Conservation (phyloP, 306 rosid species). For the Cicer yamashitae region DNA sequence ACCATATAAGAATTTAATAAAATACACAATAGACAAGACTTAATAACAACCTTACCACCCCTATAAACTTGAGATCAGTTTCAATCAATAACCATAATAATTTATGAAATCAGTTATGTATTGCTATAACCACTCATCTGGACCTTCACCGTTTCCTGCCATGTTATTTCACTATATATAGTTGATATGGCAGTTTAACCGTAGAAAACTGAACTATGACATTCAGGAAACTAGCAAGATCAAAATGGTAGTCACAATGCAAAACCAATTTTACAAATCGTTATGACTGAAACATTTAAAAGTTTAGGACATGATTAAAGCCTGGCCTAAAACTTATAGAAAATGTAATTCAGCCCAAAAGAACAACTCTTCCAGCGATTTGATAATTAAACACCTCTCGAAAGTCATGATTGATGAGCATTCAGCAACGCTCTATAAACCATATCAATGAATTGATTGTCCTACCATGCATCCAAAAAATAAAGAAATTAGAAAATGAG, state of each 20-base stretch:
- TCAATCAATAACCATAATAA: slow-evolving; percentile 38
- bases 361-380: slow-evolving; percentile 43
- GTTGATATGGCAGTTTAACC: slow-evolving; percentile 37
- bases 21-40: slow-evolving; percentile 49
- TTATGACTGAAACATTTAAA: slow-evolving; percentile 42
- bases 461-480: slow-evolving; percentile 46
- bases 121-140: slow-evolving; percentile 34
- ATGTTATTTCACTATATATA: slow-evolving; percentile 37
- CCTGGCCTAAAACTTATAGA: slow-evolving; percentile 45
- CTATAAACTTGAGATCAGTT: slow-evolving; percentile 39
- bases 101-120: slow-evolving; percentile 41
- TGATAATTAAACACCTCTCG: slow-evolving; percentile 39
- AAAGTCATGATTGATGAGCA: slow-evolving; percentile 57
- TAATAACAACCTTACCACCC: slow-evolving; percentile 43
- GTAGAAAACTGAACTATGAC: slow-evolving; percentile 35
- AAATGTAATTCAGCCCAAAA: slow-evolving; percentile 46
- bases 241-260: slow-evolving; percentile 47
- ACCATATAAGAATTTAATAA: slow-evolving; percentile 34
- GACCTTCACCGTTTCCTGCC: slow-evolving; percentile 44
- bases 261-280: slow-evolving; percentile 45
- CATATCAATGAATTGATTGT: slow-evolving; percentile 69
- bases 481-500: slow-evolving; percentile 11
- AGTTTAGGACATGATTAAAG: slow-evolving; percentile 47
- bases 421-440: slow-evolving; percentile 58
- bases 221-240: slow-evolving; percentile 46